Evolutionary conservation across 2,329 filamentous ascomycete genomes (phyloP), one percentile per base, ranked within the genome.

Genomic region (Cladosporium cucumerinum): DNA sequence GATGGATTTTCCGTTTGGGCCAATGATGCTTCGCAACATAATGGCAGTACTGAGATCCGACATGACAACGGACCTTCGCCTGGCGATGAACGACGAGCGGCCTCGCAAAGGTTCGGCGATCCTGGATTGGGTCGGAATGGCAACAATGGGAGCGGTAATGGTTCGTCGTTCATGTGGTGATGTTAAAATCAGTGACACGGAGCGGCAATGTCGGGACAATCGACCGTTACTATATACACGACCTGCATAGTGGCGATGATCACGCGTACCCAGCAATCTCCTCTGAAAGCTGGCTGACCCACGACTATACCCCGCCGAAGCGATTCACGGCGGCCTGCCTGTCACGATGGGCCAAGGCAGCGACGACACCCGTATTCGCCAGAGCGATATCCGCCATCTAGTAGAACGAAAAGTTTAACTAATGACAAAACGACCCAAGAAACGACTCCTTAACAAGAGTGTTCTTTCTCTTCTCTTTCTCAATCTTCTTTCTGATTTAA

Each of bases 1-100:
- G 83, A 84, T 51, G 87, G 86, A 1, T 78, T 89, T 16, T 85
- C 86, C 0, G 76, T 87, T 3, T 90, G 87, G 87, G 83, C 85
- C 25, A 72, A 70, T 46, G 75, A 76, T 57, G 68, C 70, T 21
- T 55, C 59, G 23, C 32, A 58, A 28, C 64, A 66, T 16, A 2
- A 18, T 21, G 34, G 26, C 18, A 52, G 10, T 21, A n/a, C 30
- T 14, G 61, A 66, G 25, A 51, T 46, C 21, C 57, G 63, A 32
- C 61, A 60, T 11, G 64, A 62, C 18, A 58, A 49, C 21, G 66
- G 52, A 1, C 46, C 43, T 30, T 49, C 54, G 28, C 23, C 57
- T n/a, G 52, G 26, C 12, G 54, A 58, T 10, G 63, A 63, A 16
- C 23, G 58, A 21, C 32, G 66, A 21, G 57, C 65, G 52, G 65